Evolutionary conservation across 345 rosid species (phyloP).

Genomic region (Zanthoxylum bungeanum): DNA sequence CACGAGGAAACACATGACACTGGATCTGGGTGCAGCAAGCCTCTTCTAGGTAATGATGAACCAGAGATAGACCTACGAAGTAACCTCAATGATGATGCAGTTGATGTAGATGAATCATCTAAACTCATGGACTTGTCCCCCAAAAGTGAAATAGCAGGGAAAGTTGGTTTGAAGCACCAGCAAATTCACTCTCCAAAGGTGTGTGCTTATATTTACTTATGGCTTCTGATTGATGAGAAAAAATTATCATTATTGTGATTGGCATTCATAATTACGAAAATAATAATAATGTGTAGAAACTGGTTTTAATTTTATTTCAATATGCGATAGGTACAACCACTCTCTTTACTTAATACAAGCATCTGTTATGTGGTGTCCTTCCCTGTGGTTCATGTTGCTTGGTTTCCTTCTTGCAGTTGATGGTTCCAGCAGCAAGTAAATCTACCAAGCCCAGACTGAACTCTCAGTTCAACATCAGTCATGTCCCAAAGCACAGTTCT

Average conservation of each 20-base stretch:
- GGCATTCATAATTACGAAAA: not conserved
- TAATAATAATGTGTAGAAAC: not conserved
- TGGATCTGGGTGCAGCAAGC: conserved; percentile 15
- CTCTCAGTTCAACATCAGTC: conserved; percentile 27
- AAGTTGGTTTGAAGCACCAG: conserved; percentile 13
- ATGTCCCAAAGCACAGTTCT: conserved; percentile 16
- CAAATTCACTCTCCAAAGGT: conserved; percentile 38
- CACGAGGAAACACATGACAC: conserved; percentile 23
- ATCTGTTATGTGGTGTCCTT: not conserved
- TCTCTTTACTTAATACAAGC: not conserved
- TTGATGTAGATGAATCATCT: conserved; percentile 15
- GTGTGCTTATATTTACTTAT: conserved; percentile 1
- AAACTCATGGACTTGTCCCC: conserved; percentile 13
- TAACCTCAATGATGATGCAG: conserved; percentile 13
- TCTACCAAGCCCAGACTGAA: conserved; percentile 18
- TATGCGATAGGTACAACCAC: not conserved
- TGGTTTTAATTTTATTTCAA: not conserved
- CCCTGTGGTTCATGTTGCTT: not conserved
- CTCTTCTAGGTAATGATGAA: conserved; percentile 14
- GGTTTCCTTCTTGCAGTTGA: conserved; percentile 23
- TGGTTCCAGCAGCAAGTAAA: conserved; percentile 19
- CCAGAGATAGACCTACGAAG: conserved; percentile 17
- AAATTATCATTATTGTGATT: not conserved
- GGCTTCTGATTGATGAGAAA: not conserved
- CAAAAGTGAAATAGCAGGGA: conserved; percentile 2